Conservation (phyloP, 352 stramenopile species). For the Phytopythium ostracodes region DNA sequence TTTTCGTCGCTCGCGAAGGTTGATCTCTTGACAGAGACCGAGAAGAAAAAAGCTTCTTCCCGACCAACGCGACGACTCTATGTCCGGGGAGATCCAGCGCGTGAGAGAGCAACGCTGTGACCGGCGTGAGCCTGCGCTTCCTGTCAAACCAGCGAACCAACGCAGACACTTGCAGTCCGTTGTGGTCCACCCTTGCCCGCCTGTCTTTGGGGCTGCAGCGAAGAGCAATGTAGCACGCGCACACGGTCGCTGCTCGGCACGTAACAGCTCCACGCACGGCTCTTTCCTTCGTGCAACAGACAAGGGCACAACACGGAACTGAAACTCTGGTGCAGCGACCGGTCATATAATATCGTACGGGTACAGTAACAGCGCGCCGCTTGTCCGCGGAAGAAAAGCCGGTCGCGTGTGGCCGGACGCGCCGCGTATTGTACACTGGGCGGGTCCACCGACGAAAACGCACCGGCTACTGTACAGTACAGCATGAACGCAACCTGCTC, state of each 20-base stretch:
- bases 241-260: too few relatives aligned
- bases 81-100: not conserved
- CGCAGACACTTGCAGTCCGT: too few relatives aligned
- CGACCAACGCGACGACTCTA: not conserved
- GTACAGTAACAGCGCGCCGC: too few relatives aligned
- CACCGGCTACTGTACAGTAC: not conserved
- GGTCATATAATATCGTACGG: too few relatives aligned
- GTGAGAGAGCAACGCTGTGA: not conserved
- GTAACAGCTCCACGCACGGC: not conserved
- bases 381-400: not conserved
- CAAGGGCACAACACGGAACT: constrained; percentile 5
- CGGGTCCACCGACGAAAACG: too few relatives aligned
- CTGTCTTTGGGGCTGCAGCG: not conserved
- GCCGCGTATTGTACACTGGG: not conserved
- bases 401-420: not conserved
- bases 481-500: not conserved
- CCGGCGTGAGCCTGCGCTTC: not conserved
- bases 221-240: not conserved
- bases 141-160: not conserved
- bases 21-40: constrained; percentile 3
- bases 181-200: constrained; percentile 1
- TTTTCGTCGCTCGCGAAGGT: not conserved
- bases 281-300: not conserved
- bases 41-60: not conserved
- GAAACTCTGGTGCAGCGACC: not conserved